Percentiles rank a stretch among this genome's conserved stretches.
These are phyloP conservation scores for Hypoxylon sp. DNA, from an alignment of 2,329 filamentous ascomycete species.

Conservation along the genomic window DNA sequence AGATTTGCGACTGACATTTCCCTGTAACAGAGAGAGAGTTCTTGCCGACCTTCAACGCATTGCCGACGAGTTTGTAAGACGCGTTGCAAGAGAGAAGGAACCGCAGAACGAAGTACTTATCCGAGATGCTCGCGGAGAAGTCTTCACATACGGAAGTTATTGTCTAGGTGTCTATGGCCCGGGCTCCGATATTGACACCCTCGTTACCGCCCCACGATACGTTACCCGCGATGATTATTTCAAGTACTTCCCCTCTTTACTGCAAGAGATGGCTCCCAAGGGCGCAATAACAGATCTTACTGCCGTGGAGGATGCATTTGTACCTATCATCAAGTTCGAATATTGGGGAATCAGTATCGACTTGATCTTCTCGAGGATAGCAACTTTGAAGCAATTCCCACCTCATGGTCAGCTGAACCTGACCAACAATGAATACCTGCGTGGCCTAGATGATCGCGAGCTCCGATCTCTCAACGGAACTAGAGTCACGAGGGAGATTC, in stretches of 20 bases:
- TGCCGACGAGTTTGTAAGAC: slow-evolving; percentile 86
- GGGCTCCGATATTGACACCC: slow-evolving; percentile 96
- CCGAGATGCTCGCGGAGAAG: slow-evolving; percentile 87
- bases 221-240: slow-evolving; percentile 94
- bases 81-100: slow-evolving; percentile 80
- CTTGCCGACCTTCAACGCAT: slow-evolving; percentile 83
- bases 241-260: slow-evolving; percentile 82
- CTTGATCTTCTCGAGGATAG: slow-evolving; percentile 86
- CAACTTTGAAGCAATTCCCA: slow-evolving; percentile 77
- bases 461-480: slow-evolving; percentile 94
- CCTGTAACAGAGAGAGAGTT: slow-evolving; percentile 71
- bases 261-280: slow-evolving; percentile 80
- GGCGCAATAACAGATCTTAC: slow-evolving; percentile 88
- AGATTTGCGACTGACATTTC: slow-evolving; percentile 51
- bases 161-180: slow-evolving; percentile 94
- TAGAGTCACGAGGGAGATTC: slow-evolving; percentile 92
- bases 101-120: slow-evolving; percentile 80
- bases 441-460: slow-evolving; percentile 87
- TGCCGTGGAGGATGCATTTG: slow-evolving; percentile 88
- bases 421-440: slow-evolving; percentile 85
- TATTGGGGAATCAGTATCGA: slow-evolving; percentile 94
- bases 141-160: slow-evolving; percentile 97
- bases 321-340: slow-evolving; percentile 98
- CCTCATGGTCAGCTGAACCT: slow-evolving; percentile 76
- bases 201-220: slow-evolving; percentile 91